Base-by-base conservation (phyloP, 2,329 filamentous ascomycete species). In the Diaporthe sp. region DNA sequence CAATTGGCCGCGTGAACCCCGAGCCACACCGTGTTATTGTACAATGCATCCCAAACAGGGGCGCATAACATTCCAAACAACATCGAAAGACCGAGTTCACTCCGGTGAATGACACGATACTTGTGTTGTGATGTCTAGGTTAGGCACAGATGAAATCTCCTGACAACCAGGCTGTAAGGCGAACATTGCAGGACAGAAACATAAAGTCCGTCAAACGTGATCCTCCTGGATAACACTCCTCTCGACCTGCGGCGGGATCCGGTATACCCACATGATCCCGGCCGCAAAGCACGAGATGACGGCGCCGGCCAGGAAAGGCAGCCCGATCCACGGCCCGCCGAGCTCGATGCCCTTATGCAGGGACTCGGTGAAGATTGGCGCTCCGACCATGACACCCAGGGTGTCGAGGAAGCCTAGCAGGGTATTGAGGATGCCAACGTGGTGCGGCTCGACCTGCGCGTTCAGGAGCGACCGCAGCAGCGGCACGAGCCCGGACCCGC, bases 341-440 rank as follows among this genome's bases (percentile, higher is more conserved):
- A 86, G 61, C 15, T 85, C 78, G 62, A 90, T 79, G 0, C 89
- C 89, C 1, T 80, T 77, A 49, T 85, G 83, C 53, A 91, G 85
- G 8, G 89, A 79, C 79, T 81, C 83, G 1, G 87, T 88, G 46
- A 91, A 81, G 0, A 86, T 76, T 0, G 89, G 89, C 1, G 85
- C 84, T 0, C 85, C 85, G 7, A 87, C 67, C 75, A 90, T 85
- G 2, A 85, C 78, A n/a, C 89, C 87, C 15, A 87, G 55, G 12
- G 85, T 87, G 76, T 92, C 89, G 44, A 88, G 79, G 34, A 90
- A 83, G 3, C 86, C 84, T 13, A 92, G 83, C 5, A 88, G 82
- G 6, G 87, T 88, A 79, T 91, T 92, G 34, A 91, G 82, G 0
- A 87, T 87, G 31, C 88, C 90, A 17, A 90, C 84, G 6, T 90